Percentiles rank a stretch among this genome's conserved stretches.
Evolutionary conservation across 257 asterid species (phyloP).

Genomic region (Linderniella brevidens): DNA sequence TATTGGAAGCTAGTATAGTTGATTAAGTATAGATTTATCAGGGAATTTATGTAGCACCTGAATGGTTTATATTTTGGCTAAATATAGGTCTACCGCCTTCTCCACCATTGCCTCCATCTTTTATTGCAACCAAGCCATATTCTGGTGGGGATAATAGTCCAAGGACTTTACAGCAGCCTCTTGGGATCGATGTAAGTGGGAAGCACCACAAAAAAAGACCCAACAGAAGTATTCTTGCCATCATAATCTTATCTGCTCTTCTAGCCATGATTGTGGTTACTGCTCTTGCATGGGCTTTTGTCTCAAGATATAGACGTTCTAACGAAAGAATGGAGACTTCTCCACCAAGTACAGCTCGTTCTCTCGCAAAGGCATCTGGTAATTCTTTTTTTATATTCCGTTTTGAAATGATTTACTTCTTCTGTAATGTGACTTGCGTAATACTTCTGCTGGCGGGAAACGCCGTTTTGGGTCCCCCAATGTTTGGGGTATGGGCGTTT

Average conservation of each 20-base stretch:
- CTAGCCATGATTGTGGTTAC: constrained; percentile 35
- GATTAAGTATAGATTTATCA: too few relatives aligned
- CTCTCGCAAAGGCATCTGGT: constrained; percentile 77
- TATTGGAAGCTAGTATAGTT: too few relatives aligned
- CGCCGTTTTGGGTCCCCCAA: too few relatives aligned
- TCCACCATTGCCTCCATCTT: constrained; percentile 70
- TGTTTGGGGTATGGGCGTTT: too few relatives aligned
- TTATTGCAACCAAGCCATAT: constrained; percentile 47
- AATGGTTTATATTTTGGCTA: too few relatives aligned
- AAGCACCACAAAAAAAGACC: constrained; percentile 35
- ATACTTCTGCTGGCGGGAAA: too few relatives aligned
- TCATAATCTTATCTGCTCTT: constrained; percentile 45
- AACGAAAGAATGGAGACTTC: constrained; percentile 24
- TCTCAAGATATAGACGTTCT: constrained; percentile 27
- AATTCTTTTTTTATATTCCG: too few relatives aligned
- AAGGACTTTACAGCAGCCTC: constrained; percentile 40
- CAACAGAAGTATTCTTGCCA: constrained; percentile 37
- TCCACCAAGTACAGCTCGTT: constrained; percentile 34
- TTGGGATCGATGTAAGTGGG: constrained; percentile 66
- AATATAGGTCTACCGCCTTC: constrained; percentile 82
- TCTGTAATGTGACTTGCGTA: too few relatives aligned
- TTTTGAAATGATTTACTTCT: background rate
- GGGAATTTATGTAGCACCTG: too few relatives aligned
- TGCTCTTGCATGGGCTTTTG: constrained; percentile 43
- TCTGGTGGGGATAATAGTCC: constrained; percentile 41